Percentiles rank a stretch among this genome's conserved stretches.
These are phyloP conservation scores for Cystobasidiaceae sp. DNA, from an alignment of 1,284 basidiomycete species.

Conservation along the genomic window DNA sequence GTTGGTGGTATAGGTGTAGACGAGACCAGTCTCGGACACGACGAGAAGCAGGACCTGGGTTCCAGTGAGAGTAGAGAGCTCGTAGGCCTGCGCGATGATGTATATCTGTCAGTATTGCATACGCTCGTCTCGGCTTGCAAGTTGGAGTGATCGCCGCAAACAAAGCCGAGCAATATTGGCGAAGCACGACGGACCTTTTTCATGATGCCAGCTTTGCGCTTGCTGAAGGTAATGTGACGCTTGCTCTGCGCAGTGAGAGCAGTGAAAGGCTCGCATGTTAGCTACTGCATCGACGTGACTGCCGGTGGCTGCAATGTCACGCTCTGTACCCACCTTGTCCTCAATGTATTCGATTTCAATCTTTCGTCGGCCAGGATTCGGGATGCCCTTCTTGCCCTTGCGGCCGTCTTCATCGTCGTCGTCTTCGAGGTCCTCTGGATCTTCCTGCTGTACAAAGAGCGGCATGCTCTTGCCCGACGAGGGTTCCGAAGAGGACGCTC, in stretches of 20 bases:
- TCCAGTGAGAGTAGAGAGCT: conserved; percentile 93
- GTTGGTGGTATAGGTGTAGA: conserved; percentile 47
- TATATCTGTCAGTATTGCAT: too few species aligned
- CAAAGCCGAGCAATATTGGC: conserved; percentile 13
- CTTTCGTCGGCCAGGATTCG: conserved; percentile 68
- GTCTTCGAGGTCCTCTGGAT: conserved; percentile 23
- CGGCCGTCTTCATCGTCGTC: conserved; percentile 28
- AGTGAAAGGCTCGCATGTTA: not conserved
- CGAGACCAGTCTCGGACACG: conserved; percentile 95
- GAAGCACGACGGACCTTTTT: conserved; percentile 88
- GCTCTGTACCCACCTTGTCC: conserved; percentile 96
- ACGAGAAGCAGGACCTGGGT: conserved; percentile 95
- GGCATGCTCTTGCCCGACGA: conserved; percentile 10
- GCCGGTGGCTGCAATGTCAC: too few species aligned
- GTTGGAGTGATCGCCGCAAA: too few species aligned
- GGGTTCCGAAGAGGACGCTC: conserved; percentile 25
- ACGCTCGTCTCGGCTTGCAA: too few species aligned
- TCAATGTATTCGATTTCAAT: conserved; percentile 99
- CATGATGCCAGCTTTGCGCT: conserved; percentile 99
- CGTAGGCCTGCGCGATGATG: conserved; percentile 71
- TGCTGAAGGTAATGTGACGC: conserved; percentile 99
- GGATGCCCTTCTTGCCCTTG: conserved; percentile 28
- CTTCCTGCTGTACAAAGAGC: conserved; percentile 29
- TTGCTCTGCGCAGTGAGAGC: conserved; percentile 36
- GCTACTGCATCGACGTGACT: not conserved